These are phyloP conservation scores for Lasiosphaeriaceae sp. DNA, from an alignment of 495 filamentous ascomycete genomes.

Conservation along the genomic window DNA sequence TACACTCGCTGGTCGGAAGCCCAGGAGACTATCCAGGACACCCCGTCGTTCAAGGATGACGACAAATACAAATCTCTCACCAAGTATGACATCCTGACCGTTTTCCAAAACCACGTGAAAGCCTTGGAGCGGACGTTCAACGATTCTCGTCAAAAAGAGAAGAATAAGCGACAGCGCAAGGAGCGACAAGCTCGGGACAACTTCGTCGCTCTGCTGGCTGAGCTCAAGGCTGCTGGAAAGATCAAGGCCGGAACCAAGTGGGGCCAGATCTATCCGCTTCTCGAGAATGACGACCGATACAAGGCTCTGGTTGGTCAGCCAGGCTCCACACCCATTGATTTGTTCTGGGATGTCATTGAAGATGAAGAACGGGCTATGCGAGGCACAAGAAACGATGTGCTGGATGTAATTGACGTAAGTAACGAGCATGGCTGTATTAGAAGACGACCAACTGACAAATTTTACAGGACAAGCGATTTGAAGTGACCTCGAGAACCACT, in stretches of 20 bases:
- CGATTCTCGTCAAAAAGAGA: slow-evolving; percentile 81
- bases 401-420: slow-evolving; percentile 87
- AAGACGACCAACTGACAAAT: slow-evolving; percentile 1
- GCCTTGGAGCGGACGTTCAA: slow-evolving; percentile 84
- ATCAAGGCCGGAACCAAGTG: slow-evolving; percentile 91
- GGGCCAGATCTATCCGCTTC: slow-evolving; percentile 72
- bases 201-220: slow-evolving; percentile 68
- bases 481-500: slow-evolving; percentile 79
- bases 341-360: slow-evolving; percentile 96
- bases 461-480: slow-evolving; percentile 78
- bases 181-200: slow-evolving; percentile 82
- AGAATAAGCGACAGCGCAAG: slow-evolving; percentile 69
- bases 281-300: slow-evolving; percentile 82
- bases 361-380: slow-evolving; percentile 86
- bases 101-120: slow-evolving; percentile 94
- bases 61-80: slow-evolving; percentile 84
- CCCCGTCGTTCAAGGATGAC: slow-evolving; percentile 76
- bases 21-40: slow-evolving; percentile 72
- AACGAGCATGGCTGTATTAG: not conserved
- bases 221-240: slow-evolving; percentile 70
- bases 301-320: slow-evolving; percentile 77
- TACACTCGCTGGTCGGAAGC: slow-evolving; percentile 95
- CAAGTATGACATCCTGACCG: slow-evolving; percentile 85
- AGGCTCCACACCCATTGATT: slow-evolving; percentile 86
- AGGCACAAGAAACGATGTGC: slow-evolving; percentile 73